A percentile compares a stretch with the other conserved stretches of the same genome.
These are phyloP conservation scores for Striga hermonthica DNA, from an alignment of 305 asterid species.

Conservation along the genomic window DNA sequence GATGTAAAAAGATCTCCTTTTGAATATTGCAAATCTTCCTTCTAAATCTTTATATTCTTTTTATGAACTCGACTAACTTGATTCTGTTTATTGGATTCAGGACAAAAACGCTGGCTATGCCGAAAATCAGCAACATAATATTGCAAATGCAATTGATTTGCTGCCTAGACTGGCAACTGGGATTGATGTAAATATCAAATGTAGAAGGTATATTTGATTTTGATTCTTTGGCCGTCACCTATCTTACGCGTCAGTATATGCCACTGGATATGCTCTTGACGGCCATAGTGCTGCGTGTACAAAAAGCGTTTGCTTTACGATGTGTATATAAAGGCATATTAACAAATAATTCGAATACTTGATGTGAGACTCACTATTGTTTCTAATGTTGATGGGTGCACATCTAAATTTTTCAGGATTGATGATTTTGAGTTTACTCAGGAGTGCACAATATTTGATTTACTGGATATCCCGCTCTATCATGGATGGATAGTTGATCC, in stretches of 20 bases:
- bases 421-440: conserved; percentile 93
- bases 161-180: conserved; percentile 97
- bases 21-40: too few species aligned
- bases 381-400: conserved; percentile 30
- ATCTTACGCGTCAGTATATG: too few species aligned
- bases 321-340: too few species aligned
- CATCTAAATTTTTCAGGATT: conserved; percentile 67
- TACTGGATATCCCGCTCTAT: conserved; percentile 90
- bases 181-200: conserved; percentile 86
- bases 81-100: neutral
- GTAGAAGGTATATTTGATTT: conserved; percentile 49
- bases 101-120: too few species aligned
- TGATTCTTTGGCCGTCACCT: too few species aligned
- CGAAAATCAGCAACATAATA: conserved; percentile 48
- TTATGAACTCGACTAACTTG: conserved; percentile 44
- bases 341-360: neutral
- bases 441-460: conserved; percentile 95
- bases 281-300: too few species aligned
- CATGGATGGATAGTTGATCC: conserved; percentile 99
- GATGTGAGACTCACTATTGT: conserved; percentile 7
- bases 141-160: conserved; percentile 86
- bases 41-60: too few species aligned
- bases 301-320: too few species aligned
- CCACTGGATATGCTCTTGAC: too few species aligned
- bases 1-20: too few species aligned